These are phyloP conservation scores for Marasmius sp. DNA, from an alignment of 1,284 basidiomycete species.

Conservation along the genomic window DNA sequence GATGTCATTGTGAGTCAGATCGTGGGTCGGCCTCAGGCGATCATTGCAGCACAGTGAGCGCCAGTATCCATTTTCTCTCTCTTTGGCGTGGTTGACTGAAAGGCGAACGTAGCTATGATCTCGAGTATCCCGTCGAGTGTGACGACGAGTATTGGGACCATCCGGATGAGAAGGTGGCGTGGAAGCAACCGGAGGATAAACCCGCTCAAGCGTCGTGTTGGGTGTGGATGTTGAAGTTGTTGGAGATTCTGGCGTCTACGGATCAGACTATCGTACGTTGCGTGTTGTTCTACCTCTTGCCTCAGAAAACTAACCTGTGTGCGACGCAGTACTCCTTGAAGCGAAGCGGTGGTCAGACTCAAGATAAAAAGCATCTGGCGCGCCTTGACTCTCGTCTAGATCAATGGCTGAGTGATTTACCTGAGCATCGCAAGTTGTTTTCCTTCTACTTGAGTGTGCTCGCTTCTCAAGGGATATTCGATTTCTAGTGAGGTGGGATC, in stretches of 20 bases:
- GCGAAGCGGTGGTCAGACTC: conserved; percentile 30
- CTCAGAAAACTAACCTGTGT: neutral
- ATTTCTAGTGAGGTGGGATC: conserved; percentile 61
- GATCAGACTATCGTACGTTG: conserved; percentile 4
- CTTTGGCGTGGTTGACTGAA: neutral
- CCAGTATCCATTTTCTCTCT: neutral
- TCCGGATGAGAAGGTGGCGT: conserved; percentile 25
- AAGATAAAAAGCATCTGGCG: conserved; percentile 51
- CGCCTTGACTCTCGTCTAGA: conserved; percentile 59
- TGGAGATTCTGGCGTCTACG: neutral
- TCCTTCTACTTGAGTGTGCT: neutral
- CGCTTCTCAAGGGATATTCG: neutral
- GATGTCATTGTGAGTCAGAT: conserved; percentile 8
- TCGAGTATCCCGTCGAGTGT: conserved; percentile 55
- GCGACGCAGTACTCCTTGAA: conserved; percentile 49
- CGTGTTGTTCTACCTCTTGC: neutral
- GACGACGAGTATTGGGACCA: conserved; percentile 60
- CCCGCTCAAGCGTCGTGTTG: conserved; percentile 5
- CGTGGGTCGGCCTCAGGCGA: conserved; percentile 41
- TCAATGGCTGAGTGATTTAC: conserved; percentile 58
- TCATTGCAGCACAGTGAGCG: conserved; percentile 67
- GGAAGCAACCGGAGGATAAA: neutral
- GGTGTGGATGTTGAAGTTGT: conserved; percentile 3
- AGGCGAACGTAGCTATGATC: conserved; percentile 45
- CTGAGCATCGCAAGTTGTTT: conserved; percentile 40